These are phyloP conservation scores for Monascus purpureus DNA, from an alignment of 495 filamentous ascomycete genomes.

Conservation along the genomic window DNA sequence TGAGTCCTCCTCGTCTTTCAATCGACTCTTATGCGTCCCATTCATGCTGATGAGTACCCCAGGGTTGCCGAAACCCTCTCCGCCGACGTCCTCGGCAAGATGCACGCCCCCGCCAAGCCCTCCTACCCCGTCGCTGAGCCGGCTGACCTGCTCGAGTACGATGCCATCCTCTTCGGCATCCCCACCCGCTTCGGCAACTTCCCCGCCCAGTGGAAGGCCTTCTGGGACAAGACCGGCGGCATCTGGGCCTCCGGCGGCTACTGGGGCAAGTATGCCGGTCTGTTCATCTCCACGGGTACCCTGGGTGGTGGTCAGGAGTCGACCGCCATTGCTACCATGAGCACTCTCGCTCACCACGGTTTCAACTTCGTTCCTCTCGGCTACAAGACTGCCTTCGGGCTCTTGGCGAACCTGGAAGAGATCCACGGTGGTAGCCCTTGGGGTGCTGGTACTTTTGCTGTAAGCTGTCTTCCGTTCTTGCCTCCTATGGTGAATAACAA, in stretches of 20 bases:
- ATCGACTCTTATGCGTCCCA: not conserved
- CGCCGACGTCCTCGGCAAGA: conserved; percentile 67
- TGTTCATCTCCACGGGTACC: conserved; percentile 78
- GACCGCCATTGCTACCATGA: conserved; percentile 69
- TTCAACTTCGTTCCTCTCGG: conserved; percentile 92
- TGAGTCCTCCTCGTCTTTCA: conserved; percentile 23
- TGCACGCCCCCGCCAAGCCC: conserved; percentile 75
- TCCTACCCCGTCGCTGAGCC: conserved; percentile 56
- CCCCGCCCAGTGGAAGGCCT: conserved; percentile 89
- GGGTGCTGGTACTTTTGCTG: conserved; percentile 90
- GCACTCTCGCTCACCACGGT: conserved; percentile 85
- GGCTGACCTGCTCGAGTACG: conserved; percentile 56
- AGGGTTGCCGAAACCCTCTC: conserved; percentile 80
- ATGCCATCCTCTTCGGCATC: conserved; percentile 88
- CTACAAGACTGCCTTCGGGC: conserved; percentile 65
- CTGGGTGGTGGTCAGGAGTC: conserved; percentile 88
- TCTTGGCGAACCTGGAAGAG: conserved; percentile 55
- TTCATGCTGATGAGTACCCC: not conserved
- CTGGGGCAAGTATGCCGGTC: conserved; percentile 82
- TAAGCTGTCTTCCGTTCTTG: conserved; percentile 19
- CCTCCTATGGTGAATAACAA: conserved; percentile 1
- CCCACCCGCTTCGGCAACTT: conserved; percentile 99
- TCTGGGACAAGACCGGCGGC: conserved; percentile 71
- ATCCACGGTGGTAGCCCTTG: conserved; percentile 77
- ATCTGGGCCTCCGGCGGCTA: conserved; percentile 60